A percentile compares a stretch with the other conserved stretches of the same genome.
Evolutionary conservation across 805 yeast genomes (phyloP).

Genomic region (Hanseniaspora clermontiae): DNA sequence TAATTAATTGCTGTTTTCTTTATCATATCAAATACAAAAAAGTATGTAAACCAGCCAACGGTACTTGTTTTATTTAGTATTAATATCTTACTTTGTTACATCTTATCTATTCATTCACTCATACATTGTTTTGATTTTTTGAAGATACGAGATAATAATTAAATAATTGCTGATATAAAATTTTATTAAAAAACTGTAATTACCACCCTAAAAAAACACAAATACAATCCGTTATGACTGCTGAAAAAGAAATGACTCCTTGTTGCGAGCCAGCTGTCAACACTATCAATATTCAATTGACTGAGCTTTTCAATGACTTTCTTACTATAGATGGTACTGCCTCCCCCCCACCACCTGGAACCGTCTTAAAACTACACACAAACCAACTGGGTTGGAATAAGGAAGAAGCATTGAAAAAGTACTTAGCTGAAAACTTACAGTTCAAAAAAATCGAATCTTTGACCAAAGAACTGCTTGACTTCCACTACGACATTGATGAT

Average conservation of each 20-base stretch:
- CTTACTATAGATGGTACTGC: conserved; percentile 11
- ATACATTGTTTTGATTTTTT: too few relatives aligned
- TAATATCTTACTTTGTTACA: not conserved
- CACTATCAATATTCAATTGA: conserved; percentile 4
- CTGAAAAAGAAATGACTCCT: conserved; percentile 1
- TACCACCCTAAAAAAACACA: not conserved
- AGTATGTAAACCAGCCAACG: not conserved
- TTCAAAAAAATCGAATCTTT: conserved; percentile 12
- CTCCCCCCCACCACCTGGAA: conserved; percentile 11
- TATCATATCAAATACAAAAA: too few relatives aligned
- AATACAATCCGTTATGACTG: not conserved
- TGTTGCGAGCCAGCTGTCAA: conserved; percentile 1
- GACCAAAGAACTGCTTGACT: conserved; percentile 12
- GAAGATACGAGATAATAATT: not conserved
- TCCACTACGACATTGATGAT: conserved; percentile 25
- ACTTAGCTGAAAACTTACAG: conserved; percentile 8
- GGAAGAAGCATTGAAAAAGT: conserved; percentile 1
- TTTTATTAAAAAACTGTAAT: not conserved
- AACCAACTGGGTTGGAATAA: not conserved
- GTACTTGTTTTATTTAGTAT: not conserved
- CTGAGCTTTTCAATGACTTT: conserved; percentile 4
- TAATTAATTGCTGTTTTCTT: conserved; percentile 32
- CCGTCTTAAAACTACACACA: not conserved
- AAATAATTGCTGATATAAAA: not conserved
- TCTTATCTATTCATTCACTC: not conserved